A percentile compares a stretch with the other conserved stretches of the same genome.
Evolutionary conservation across 106 monocot genomes (phyloP).

Genomic region (Apostasia ramifera): DNA sequence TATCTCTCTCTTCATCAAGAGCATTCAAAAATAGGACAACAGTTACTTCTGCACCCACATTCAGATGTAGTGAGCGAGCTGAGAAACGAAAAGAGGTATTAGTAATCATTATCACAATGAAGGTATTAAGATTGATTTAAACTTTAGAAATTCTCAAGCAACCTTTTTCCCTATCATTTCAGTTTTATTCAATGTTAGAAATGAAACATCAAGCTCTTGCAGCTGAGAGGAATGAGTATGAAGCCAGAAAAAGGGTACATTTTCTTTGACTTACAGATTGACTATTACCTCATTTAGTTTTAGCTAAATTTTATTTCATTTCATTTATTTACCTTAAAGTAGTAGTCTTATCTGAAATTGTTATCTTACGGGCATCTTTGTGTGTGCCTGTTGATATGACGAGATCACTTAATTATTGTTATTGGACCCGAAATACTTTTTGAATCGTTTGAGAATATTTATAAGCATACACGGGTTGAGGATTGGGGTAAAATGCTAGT

Average conservation of each 20-base stretch:
- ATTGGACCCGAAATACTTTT: too few relatives aligned
- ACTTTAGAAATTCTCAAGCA: background rate
- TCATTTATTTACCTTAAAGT: too few relatives aligned
- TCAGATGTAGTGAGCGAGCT: constrained; percentile 74
- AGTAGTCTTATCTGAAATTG: too few relatives aligned
- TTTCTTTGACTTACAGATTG: background rate
- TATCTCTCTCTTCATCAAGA: constrained; percentile 38
- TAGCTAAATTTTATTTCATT: too few relatives aligned
- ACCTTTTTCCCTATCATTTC: constrained; percentile 2
- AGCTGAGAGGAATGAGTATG: constrained; percentile 43
- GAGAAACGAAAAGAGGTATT: constrained; percentile 83
- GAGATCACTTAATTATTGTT: too few relatives aligned
- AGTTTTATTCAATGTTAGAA: constrained; percentile 68
- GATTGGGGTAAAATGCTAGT: too few relatives aligned
- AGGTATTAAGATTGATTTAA: background rate
- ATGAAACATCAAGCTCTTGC: constrained; percentile 69
- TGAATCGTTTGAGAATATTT: too few relatives aligned
- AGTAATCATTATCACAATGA: background rate
- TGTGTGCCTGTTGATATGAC: too few relatives aligned
- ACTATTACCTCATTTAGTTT: background rate
- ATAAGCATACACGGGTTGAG: too few relatives aligned
- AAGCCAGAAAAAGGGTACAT: constrained; percentile 55
- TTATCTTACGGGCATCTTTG: too few relatives aligned
- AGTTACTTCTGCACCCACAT: constrained; percentile 52
- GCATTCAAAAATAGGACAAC: constrained; percentile 41